Conservation (phyloP, 768 basidiomycete genomes). For the Baorangia bicolor region DNA sequence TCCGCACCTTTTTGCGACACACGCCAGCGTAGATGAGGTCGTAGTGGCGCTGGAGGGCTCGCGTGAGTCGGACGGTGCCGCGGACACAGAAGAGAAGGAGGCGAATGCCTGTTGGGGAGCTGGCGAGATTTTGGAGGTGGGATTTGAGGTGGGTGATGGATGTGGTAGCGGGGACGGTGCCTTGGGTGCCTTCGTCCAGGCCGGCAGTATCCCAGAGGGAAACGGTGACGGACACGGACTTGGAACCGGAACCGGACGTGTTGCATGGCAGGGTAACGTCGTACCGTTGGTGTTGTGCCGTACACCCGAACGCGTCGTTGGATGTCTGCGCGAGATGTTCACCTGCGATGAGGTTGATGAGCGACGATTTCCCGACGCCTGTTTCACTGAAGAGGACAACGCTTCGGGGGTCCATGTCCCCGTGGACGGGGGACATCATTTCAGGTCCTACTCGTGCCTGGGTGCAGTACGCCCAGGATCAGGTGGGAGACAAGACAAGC, state of each 20-base stretch:
- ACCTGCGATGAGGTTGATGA: not conserved
- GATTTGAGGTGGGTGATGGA: not conserved
- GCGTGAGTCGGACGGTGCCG: not conserved
- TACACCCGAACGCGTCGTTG: constrained; percentile 3
- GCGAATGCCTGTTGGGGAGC: not conserved
- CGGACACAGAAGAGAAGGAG: constrained; percentile 4
- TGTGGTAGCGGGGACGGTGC: not conserved
- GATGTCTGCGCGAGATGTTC: not conserved
- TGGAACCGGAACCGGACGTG: not conserved
- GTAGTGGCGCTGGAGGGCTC: not conserved
- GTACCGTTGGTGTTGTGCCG: not conserved
- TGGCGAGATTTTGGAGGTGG: not conserved
- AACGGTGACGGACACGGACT: not conserved
- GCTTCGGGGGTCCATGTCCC: not conserved
- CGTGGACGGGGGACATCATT: not conserved
- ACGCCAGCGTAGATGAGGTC: not conserved
- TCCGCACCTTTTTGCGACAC: constrained; percentile 1
- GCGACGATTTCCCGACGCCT: not conserved
- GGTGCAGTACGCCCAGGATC: not conserved
- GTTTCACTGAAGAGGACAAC: not conserved
- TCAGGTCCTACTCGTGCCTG: not conserved
- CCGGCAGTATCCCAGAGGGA: constrained; percentile 5
- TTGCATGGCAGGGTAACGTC: not conserved
- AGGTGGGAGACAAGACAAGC: not conserved
- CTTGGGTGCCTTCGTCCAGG: not conserved